Conservation (phyloP, 2,329 filamentous ascomycete species). For the Calonectria pauciramosa region DNA sequence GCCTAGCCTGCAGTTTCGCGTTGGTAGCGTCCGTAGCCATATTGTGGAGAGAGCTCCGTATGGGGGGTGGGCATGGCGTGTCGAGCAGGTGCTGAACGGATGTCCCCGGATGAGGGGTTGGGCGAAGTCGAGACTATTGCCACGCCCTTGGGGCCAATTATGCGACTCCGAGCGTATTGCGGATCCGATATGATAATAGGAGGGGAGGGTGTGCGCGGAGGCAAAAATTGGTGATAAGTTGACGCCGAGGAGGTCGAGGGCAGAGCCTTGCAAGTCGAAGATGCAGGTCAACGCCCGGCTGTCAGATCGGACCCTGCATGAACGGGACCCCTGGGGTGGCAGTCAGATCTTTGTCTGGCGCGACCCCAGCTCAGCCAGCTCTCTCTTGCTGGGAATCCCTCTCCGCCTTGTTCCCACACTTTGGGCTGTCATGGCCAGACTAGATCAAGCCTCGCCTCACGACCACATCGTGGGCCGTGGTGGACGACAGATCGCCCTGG, state of each 20-base stretch:
- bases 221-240: background rate
- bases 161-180: constrained; percentile 30
- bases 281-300: constrained; percentile 10
- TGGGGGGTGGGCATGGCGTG: background rate
- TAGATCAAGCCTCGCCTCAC: background rate
- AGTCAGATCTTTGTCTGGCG: constrained; percentile 1
- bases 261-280: background rate
- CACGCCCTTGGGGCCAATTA: constrained; percentile 29
- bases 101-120: background rate
- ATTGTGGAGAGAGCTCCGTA: background rate
- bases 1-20: constrained; percentile 19
- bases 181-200: constrained; percentile 34
- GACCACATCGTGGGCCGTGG: constrained; percentile 1
- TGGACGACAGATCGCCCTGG: constrained; percentile 27
- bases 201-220: constrained; percentile 1
- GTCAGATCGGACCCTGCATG: constrained; percentile 38
- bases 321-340: constrained; percentile 39
- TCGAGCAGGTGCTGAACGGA: constrained; percentile 2
- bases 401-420: constrained; percentile 15
- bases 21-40: constrained; percentile 24
- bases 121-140: constrained; percentile 3
- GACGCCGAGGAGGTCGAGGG: background rate
- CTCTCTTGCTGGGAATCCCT: background rate
- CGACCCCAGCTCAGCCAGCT: constrained; percentile 23
- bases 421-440: background rate